phyloP scores from a whole-genome alignment of 768 basidiomycete species.

The Coprinopsis cinerea region DNA sequence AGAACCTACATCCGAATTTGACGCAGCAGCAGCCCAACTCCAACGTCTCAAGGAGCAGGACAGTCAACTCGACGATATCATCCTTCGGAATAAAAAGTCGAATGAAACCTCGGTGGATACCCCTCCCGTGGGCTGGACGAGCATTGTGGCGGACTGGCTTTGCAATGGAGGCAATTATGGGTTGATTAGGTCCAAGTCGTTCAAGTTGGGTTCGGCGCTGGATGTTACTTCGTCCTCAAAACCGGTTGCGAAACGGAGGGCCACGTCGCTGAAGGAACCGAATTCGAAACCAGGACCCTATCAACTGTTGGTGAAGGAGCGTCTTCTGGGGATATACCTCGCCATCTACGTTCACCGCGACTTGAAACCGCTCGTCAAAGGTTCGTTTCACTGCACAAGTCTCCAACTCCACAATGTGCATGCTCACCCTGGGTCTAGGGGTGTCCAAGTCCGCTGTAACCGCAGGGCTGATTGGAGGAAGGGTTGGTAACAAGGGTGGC shows the following conservation, averaged over 20 bases:
- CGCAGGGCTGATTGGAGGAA: conserved; percentile 83
- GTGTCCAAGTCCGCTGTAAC: conserved; percentile 80
- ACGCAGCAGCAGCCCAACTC: background rate
- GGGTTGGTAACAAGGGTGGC: conserved; percentile 90
- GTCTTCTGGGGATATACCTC: conserved; percentile 86
- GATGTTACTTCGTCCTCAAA: conserved; percentile 30
- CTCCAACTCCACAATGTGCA: background rate
- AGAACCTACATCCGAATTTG: background rate
- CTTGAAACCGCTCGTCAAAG: conserved; percentile 55
- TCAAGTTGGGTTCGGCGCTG: conserved; percentile 11
- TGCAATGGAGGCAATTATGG: conserved; percentile 38
- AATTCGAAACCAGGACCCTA: conserved; percentile 62
- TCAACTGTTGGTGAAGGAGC: conserved; percentile 78
- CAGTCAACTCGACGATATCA: background rate
- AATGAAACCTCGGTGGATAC: conserved; percentile 8
- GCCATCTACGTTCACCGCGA: conserved; percentile 73
- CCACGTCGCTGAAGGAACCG: conserved; percentile 18
- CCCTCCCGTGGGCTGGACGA: conserved; percentile 59
- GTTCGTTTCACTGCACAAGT: conserved; percentile 24
- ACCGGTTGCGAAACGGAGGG: conserved; percentile 36
- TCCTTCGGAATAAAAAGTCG: background rate
- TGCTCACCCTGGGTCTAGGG: conserved; percentile 32
- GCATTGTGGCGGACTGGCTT: conserved; percentile 70
- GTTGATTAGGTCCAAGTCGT: conserved; percentile 19
- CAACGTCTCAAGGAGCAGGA: background rate